Evolutionary conservation across 352 stramenopile species (phyloP), one percentile per base, ranked within the genome.

Genomic region (Thraustochytrium sp.): DNA sequence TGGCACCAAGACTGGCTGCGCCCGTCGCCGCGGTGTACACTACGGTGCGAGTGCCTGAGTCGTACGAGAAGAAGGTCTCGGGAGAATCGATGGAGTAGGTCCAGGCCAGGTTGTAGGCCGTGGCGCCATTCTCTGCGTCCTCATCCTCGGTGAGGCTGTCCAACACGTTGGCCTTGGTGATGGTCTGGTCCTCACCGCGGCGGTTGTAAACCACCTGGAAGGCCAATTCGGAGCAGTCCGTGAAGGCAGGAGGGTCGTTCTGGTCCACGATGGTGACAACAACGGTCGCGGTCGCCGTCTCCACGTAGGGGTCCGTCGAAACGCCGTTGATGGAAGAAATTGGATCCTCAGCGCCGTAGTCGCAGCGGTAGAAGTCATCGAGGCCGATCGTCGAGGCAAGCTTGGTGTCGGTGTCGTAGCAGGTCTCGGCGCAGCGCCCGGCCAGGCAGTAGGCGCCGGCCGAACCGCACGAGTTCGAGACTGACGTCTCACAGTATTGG

Each of bases 361-460:
- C 51, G 40, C 74, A 82, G 31, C 23, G 49, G 38, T 54, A 82
- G 31, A 82, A 54, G 31, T 16, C 55, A 18, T 51, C 37, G 74
- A 40, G 56, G 8, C n/a, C 9, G 37, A 82, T 37, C 5, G 40
- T 31, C 5, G 18, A n/a, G 2, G 29, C n/a, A 4, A 21, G 23
- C 23, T 78, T 62, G 13, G 11, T 11, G 21, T 34, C 56, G n/a
- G 74, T 82, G 54, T 82, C 74, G 55, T 82, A 82, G 74, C 74
- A 82, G 11, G 26, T 82, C 49, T 82, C 49, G 31, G 23, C 26
- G 38, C 74, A 82, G 26, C 74, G 51, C 23, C 40, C 49, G 37
- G 5, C 21, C 23, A 23, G 37, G 34, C 74, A 82, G n/a, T n/a
- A 48, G 3, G 74, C 74, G n/a, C 74, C 74, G 8, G 37, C 74